A percentile compares a stretch with the other conserved stretches of the same genome.
These are phyloP conservation scores for Yamadazyma atlantica DNA, from an alignment of 1,139 yeast genomes.

Conservation along the genomic window DNA sequence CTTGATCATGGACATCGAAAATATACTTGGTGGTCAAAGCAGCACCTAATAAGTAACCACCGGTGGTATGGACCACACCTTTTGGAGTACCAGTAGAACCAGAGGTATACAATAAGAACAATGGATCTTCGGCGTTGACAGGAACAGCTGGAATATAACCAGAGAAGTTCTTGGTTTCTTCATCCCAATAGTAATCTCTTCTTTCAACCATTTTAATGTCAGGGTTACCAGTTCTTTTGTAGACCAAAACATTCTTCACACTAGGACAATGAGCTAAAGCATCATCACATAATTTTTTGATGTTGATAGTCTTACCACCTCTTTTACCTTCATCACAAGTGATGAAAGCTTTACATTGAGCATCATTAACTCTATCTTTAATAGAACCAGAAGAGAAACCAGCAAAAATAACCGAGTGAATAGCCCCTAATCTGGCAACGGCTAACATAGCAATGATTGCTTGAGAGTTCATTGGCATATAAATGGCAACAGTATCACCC, in stretches of 20 bases:
- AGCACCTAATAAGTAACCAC: conserved; percentile 92
- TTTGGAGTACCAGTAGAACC: conserved; percentile 98
- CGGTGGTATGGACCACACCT: conserved; percentile 96
- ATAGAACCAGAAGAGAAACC: conserved; percentile 96
- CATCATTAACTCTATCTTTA: conserved; percentile 87
- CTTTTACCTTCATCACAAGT: conserved; percentile 96
- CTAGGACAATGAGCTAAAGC: conserved; percentile 77
- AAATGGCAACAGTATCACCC: conserved; percentile 96
- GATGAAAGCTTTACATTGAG: conserved; percentile 83
- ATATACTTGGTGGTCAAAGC: conserved; percentile 92
- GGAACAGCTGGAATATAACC: conserved; percentile 87
- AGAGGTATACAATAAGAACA: conserved; percentile 89
- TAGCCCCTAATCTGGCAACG: conserved; percentile 91
- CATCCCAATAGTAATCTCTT: conserved; percentile 95
- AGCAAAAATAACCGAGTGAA: conserved; percentile 95
- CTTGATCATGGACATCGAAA: conserved; percentile 87
- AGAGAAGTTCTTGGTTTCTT: conserved; percentile 75
- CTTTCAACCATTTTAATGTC: conserved; percentile 69
- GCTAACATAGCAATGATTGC: conserved; percentile 95
- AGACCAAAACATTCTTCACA: conserved; percentile 82
- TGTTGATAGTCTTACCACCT: conserved; percentile 90
- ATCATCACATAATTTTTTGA: conserved; percentile 93
- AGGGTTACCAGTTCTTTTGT: conserved; percentile 78
- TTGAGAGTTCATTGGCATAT: conserved; percentile 96
- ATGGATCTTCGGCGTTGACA: conserved; percentile 88